Evolutionary conservation across 2,329 filamentous ascomycete species (phyloP), one percentile per base, ranked within the genome.

Genomic region (Clarireedia monteithiana): DNA sequence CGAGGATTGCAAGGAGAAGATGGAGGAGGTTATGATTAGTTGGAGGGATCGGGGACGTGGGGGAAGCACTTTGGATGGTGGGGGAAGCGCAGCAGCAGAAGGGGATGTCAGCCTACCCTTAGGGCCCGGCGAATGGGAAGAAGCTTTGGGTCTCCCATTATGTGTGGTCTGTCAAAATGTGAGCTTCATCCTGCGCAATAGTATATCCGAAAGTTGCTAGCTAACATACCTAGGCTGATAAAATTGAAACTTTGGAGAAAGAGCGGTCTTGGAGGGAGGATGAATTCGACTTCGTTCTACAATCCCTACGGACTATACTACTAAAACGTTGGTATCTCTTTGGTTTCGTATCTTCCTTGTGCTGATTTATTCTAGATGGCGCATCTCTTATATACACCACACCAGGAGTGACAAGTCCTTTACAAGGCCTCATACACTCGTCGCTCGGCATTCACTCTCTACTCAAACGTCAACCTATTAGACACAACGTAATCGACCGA

Each of bases 111-210:
- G 84, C 47, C 77, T 95, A 60, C 91, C 91, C 1, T 72, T 92
- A 1, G 91, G 91, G 0, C 89, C 88, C 1, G 91, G 92, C 54
- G 91, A 96, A 72, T 96, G 91, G 89, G 89, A 95, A 61, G 91
- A 95, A 67, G 89, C 85, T 5, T 74, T 96, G 7, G 91, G 91
- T 0, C 73, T 99, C 55, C 90, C 91, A 0, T 75, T 99, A 39
- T 95, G 89, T 67, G 88, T 99, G 7, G 91, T 97, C n/a, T 96
- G 92, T 69, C 91, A 97, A 71, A 94, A 95, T 69, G 91, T 91
- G 71, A 72, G 82, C 71, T 48, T 6, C 10, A 52, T 30, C 14
- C 34, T 44, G 14, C 27, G 24, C 15, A 44, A 12, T 17, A 36
- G 17, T 23, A 20, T 42, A 36, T 24, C n/a, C 26, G 42, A 46